A percentile compares a stretch with the other conserved stretches of the same genome.
Evolutionary conservation across 345 rosid species (phyloP).

Genomic region (Physaria fendleri): DNA sequence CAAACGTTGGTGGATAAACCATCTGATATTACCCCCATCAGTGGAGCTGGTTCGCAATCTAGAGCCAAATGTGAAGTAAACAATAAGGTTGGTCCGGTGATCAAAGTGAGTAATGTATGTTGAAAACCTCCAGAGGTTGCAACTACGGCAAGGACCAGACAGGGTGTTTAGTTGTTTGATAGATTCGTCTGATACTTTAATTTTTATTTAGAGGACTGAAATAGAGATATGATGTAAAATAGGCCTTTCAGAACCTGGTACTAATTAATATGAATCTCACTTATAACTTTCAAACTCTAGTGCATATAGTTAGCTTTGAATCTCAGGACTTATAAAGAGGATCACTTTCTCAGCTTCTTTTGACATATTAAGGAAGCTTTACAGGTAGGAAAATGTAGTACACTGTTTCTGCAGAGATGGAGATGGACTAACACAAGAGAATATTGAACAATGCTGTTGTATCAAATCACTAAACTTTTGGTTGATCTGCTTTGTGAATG

Average conservation of each 20-base stretch:
- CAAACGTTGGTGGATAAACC: constrained; percentile 28
- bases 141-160: constrained; percentile 23
- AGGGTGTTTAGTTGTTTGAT: constrained; percentile 25
- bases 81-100: constrained; percentile 1
- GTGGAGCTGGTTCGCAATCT: constrained; percentile 5
- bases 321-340: neutral
- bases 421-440: constrained; percentile 49
- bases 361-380: constrained; percentile 13
- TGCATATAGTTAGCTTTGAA: neutral
- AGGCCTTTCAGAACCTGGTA: constrained; percentile 17
- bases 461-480: too few species aligned
- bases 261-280: constrained; percentile 16
- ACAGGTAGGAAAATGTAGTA: constrained; percentile 24
- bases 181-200: neutral
- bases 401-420: constrained; percentile 44
- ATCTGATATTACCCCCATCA: constrained; percentile 9
- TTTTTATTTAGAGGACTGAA: constrained; percentile 8
- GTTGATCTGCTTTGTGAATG: too few species aligned
- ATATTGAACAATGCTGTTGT: too few species aligned
- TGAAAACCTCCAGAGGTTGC: constrained; percentile 20
- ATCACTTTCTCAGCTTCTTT: constrained; percentile 12
- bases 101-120: constrained; percentile 6
- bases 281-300: constrained; percentile 6
- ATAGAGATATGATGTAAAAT: constrained; percentile 17
- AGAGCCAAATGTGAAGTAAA: constrained; percentile 21